These are phyloP conservation scores for Colletotrichum liriopes DNA, from an alignment of 2,329 filamentous ascomycete species.

Conservation along the genomic window DNA sequence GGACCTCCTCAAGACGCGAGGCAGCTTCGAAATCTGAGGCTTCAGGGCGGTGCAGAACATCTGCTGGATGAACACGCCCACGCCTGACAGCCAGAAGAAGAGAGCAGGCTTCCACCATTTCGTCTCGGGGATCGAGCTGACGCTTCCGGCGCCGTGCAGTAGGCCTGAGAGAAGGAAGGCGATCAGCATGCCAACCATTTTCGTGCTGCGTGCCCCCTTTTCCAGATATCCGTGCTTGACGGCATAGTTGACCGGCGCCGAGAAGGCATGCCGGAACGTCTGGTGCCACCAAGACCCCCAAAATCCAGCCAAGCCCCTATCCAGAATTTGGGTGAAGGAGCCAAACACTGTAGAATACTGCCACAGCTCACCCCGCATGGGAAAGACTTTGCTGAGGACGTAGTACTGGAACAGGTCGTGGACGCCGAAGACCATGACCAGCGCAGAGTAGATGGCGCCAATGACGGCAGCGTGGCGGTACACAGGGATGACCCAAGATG, in stretches of 20 bases:
- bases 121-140: conserved; percentile 72
- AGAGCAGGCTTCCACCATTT: conserved; percentile 67
- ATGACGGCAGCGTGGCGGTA: conserved; percentile 73
- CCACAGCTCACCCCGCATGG: conserved; percentile 66
- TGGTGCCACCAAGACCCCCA: conserved; percentile 96
- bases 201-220: conserved; percentile 50
- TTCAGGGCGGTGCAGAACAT: conserved; percentile 53
- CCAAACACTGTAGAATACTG: conserved; percentile 71
- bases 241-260: conserved; percentile 70
- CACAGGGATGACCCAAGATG: conserved; percentile 62
- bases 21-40: conserved; percentile 54
- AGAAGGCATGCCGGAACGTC: conserved; percentile 83
- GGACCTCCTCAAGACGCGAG: conserved; percentile 62
- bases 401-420: conserved; percentile 71
- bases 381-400: conserved; percentile 66
- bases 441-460: conserved; percentile 69
- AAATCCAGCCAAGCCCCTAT: conserved; percentile 82
- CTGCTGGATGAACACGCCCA: conserved; percentile 76
- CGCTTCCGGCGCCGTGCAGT: conserved; percentile 81
- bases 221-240: conserved; percentile 57
- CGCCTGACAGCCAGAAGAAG: conserved; percentile 82
- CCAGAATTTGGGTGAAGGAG: conserved; percentile 67
- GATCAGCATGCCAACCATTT: conserved; percentile 56
- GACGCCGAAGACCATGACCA: conserved; percentile 74
- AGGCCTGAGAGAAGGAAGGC: conserved; percentile 78